These are phyloP conservation scores for Melaleuca quinquenervia DNA, from an alignment of 345 rosid species.

Conservation along the genomic window DNA sequence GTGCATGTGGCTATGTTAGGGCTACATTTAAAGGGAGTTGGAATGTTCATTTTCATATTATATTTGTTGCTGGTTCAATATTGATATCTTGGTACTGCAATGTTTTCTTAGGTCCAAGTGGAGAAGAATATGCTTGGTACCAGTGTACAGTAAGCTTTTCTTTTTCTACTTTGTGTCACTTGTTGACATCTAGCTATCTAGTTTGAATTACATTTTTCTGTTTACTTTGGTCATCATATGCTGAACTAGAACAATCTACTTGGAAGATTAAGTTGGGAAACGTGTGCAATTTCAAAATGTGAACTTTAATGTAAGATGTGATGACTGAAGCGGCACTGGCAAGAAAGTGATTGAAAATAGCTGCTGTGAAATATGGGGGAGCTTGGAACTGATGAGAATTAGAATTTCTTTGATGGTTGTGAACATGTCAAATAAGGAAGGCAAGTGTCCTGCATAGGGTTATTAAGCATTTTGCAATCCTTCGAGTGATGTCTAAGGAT, in stretches of 20 bases:
- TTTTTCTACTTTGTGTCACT: neutral
- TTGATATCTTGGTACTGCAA: neutral
- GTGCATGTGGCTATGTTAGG: neutral
- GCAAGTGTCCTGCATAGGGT: too few species aligned
- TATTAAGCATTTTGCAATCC: too few species aligned
- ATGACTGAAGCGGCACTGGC: neutral
- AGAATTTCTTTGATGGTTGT: neutral
- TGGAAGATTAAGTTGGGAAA: neutral
- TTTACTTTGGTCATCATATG: neutral
- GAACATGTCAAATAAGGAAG: neutral
- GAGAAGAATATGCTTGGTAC: slow-evolving; percentile 96
- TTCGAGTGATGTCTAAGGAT: too few species aligned
- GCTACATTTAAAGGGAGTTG: neutral
- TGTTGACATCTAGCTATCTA: neutral
- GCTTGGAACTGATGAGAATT: neutral
- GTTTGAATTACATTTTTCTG: neutral
- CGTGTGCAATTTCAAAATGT: neutral
- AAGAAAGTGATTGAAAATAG: neutral
- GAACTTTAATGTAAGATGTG: neutral
- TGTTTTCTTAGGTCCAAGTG: slow-evolving; percentile 60
- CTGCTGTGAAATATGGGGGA: neutral
- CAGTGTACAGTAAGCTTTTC: slow-evolving; percentile 84
- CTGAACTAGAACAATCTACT: neutral
- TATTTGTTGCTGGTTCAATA: neutral
- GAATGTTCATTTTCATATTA: neutral